A percentile compares a stretch with the other conserved stretches of the same genome.
Conservation (phyloP, 805 yeast genomes). For the Scheffersomyces lignosus region DNA sequence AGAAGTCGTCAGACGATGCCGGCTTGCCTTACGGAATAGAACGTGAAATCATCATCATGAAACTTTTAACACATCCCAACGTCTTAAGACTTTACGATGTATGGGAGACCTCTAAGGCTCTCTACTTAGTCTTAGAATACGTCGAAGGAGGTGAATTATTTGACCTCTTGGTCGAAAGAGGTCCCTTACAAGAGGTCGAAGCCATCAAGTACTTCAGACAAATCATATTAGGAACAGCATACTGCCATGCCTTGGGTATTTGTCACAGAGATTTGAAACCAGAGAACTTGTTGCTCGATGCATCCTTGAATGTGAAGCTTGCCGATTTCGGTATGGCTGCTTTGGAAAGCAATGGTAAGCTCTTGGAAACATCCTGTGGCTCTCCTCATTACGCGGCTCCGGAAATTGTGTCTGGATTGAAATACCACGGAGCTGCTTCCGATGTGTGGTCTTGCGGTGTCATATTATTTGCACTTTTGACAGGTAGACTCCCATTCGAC, state of each 20-base stretch:
- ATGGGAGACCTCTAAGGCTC: slow-evolving; percentile 94
- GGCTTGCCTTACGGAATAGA: slow-evolving; percentile 94
- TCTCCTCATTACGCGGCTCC: slow-evolving; percentile 91
- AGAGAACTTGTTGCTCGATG: slow-evolving; percentile 71
- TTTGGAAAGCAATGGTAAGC: slow-evolving; percentile 65
- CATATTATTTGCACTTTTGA: slow-evolving; percentile 71
- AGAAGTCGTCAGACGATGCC: slow-evolving; percentile 43
- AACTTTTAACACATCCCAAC: slow-evolving; percentile 88
- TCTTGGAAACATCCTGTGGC: slow-evolving; percentile 81
- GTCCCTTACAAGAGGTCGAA: slow-evolving; percentile 68
- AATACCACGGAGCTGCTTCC: slow-evolving; percentile 80
- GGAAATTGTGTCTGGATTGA: slow-evolving; percentile 75
- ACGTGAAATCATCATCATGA: slow-evolving; percentile 96
- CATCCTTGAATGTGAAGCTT: slow-evolving; percentile 65
- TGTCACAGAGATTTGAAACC: slow-evolving; percentile 83
- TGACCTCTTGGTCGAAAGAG: slow-evolving; percentile 69
- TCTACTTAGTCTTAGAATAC: slow-evolving; percentile 75
- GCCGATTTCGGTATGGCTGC: slow-evolving; percentile 94
- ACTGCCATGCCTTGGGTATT: slow-evolving; percentile 78
- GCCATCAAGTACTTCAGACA: slow-evolving; percentile 78
- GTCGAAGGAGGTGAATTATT: slow-evolving; percentile 89
- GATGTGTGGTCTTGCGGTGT: slow-evolving; percentile 92
- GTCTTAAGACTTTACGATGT: slow-evolving; percentile 93
- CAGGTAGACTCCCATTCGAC: slow-evolving; percentile 83
- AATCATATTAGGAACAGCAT: slow-evolving; percentile 74